Percentiles rank a stretch among this genome's conserved stretches.
These are phyloP conservation scores for Suhomyces sp. DNA, from an alignment of 805 yeast species.

Conservation along the genomic window DNA sequence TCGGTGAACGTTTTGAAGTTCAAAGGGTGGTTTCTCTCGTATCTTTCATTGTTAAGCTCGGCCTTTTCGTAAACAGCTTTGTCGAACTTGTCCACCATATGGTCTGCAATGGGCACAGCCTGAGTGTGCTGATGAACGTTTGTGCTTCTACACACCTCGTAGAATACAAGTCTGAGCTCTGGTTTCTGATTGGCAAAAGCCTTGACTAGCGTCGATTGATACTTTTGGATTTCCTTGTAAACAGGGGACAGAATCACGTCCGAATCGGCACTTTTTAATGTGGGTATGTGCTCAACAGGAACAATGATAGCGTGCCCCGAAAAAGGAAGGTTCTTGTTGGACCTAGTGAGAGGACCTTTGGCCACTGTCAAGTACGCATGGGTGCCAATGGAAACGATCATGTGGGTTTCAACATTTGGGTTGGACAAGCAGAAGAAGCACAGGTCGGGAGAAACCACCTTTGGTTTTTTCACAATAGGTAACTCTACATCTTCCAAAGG, in stretches of 20 bases:
- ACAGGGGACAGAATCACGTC: constrained; percentile 45
- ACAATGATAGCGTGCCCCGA: constrained; percentile 82
- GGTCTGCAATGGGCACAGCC: constrained; percentile 63
- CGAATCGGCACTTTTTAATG: constrained; percentile 38
- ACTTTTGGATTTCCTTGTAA: constrained; percentile 32
- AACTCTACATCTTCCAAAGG: constrained; percentile 10
- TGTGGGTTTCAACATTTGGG: constrained; percentile 71
- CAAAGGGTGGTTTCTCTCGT: constrained; percentile 40
- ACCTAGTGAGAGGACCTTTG: constrained; percentile 75
- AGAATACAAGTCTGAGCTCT: constrained; percentile 55
- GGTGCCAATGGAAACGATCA: constrained; percentile 74
- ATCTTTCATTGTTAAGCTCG: constrained; percentile 46
- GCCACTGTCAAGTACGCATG: constrained; percentile 70
- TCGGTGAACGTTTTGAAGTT: constrained; percentile 35
- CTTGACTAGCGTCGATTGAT: constrained; percentile 45
- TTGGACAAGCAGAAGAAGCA: constrained; percentile 87
- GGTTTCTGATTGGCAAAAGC: constrained; percentile 42
- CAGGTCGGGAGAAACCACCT: constrained; percentile 50
- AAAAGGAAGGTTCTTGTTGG: constrained; percentile 47
- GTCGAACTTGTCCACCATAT: constrained; percentile 42
- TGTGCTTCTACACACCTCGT: constrained; percentile 61
- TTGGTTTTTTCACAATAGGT: constrained; percentile 23
- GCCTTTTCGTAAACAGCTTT: constrained; percentile 44
- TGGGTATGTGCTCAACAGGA: constrained; percentile 71
- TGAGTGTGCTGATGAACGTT: constrained; percentile 79